Percentiles rank a stretch among this genome's conserved stretches.
Evolutionary conservation across 305 asterid genomes (phyloP).

Genomic region (Caryopteris hybrid): DNA sequence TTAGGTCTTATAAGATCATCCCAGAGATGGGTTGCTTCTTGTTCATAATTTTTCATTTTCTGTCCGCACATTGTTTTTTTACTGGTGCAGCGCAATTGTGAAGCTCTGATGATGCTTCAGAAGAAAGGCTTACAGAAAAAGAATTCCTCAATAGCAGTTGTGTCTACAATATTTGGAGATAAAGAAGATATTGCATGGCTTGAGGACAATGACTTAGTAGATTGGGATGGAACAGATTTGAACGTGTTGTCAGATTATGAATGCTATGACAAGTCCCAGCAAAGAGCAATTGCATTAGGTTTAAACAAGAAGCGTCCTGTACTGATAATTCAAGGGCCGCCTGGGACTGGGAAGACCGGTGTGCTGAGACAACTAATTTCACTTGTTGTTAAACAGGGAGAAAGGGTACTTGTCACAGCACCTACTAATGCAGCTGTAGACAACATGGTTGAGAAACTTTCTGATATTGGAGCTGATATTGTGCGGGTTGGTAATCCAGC

Average conservation of each 20-base stretch:
- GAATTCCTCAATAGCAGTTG: slow-evolving; percentile 78
- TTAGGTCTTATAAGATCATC: background rate
- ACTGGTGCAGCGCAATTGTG: slow-evolving; percentile 88
- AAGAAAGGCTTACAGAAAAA: slow-evolving; percentile 91
- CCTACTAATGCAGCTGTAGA: slow-evolving; percentile 99
- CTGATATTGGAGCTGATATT: slow-evolving; percentile 58
- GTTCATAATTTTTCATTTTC: background rate
- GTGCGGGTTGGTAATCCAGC: slow-evolving; percentile 97
- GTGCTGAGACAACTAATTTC: slow-evolving; percentile 76
- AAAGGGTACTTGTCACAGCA: slow-evolving; percentile 95
- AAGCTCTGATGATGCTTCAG: slow-evolving; percentile 97
- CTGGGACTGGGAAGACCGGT: slow-evolving; percentile 95
- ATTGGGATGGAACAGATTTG: slow-evolving; percentile 66
- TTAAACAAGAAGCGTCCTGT: slow-evolving; percentile 83
- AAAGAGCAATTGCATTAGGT: slow-evolving; percentile 85
- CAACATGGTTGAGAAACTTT: slow-evolving; percentile 91
- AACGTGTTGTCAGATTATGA: slow-evolving; percentile 40
- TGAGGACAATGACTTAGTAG: slow-evolving; percentile 52
- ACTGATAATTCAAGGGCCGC: slow-evolving; percentile 88
- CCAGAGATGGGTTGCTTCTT: background rate
- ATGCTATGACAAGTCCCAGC: slow-evolving; percentile 62
- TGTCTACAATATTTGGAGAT: slow-evolving; percentile 83
- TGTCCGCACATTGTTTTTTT: slow-evolving; percentile 10
- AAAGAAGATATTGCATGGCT: slow-evolving; percentile 65
- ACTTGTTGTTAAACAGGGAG: slow-evolving; percentile 80